Evolutionary conservation across 208 protist species (phyloP).

Genomic region (Polymyxa betae): DNA sequence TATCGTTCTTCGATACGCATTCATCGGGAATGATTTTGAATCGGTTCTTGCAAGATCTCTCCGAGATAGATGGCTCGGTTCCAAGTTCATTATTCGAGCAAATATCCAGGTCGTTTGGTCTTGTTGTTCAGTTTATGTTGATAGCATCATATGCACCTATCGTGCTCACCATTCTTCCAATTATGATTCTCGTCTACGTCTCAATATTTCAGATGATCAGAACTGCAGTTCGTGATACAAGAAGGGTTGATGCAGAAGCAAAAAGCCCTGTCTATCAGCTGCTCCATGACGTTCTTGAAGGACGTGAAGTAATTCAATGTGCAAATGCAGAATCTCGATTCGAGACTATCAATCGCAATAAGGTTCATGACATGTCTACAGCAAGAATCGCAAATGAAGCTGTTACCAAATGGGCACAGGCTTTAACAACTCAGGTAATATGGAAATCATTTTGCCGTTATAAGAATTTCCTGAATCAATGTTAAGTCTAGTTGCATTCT

Average conservation of each 20-base stretch:
- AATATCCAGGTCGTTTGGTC: background rate
- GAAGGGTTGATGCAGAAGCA: conserved; percentile 55
- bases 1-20: conserved; percentile 64
- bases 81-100: conserved; percentile 16
- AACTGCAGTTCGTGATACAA: conserved; percentile 57
- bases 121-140: conserved; percentile 61
- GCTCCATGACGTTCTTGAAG: conserved; percentile 56
- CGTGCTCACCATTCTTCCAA: conserved; percentile 31
- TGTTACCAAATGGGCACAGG: conserved; percentile 67
- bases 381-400: conserved; percentile 61
- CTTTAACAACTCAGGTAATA: conserved; percentile 58
- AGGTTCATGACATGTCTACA: conserved; percentile 47
- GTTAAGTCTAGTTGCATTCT: conserved; percentile 54
- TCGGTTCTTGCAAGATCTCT: conserved; percentile 63
- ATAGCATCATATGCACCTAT: conserved; percentile 58
- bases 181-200: conserved; percentile 56
- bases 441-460: background rate
- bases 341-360: conserved; percentile 29
- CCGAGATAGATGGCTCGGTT: conserved; percentile 58
- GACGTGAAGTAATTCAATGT: conserved; percentile 41
- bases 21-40: conserved; percentile 59
- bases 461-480: background rate
- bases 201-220: conserved; percentile 49
- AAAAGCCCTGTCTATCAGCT: conserved; percentile 60
- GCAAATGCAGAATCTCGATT: conserved; percentile 56